Percentiles rank a stretch among this genome's conserved stretches.
phyloP scores from a whole-genome alignment of 2,329 filamentous ascomycete genomes.

The Onygena corvina region DNA sequence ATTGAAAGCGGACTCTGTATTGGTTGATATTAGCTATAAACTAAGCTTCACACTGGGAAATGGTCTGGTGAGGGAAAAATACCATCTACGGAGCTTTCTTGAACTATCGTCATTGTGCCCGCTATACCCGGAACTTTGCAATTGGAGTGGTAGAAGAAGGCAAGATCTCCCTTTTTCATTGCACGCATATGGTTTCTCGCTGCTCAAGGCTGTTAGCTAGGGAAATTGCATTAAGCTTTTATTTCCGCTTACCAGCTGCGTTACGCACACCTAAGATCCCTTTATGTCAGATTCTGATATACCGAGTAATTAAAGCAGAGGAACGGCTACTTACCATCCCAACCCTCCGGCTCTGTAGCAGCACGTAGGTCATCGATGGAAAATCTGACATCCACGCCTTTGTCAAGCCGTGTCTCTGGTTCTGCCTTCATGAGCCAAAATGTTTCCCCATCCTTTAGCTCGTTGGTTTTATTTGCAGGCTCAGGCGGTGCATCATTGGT shows the following conservation, averaged over 20 bases:
- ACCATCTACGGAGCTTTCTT: constrained; percentile 71
- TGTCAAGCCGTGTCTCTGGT: constrained; percentile 74
- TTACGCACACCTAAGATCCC: constrained; percentile 11
- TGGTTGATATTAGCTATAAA: not conserved
- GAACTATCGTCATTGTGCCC: constrained; percentile 78
- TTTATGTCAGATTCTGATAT: not conserved
- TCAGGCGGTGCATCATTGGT: constrained; percentile 3
- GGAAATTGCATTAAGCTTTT: not conserved
- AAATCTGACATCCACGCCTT: constrained; percentile 79
- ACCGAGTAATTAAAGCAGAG: not conserved
- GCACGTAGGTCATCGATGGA: constrained; percentile 79
- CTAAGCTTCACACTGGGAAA: not conserved
- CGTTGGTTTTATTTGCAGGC: not conserved
- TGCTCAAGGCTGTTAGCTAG: constrained; percentile 15
- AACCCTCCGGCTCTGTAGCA: constrained; percentile 66
- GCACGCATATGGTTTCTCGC: constrained; percentile 80
- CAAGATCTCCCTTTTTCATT: constrained; percentile 84
- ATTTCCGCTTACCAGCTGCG: constrained; percentile 10
- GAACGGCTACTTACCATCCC: constrained; percentile 57
- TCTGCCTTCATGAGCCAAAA: constrained; percentile 84
- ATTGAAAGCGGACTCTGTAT: constrained; percentile 56
- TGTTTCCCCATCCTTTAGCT: constrained; percentile 24
- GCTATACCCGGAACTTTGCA: constrained; percentile 81
- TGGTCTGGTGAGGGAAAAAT: constrained; percentile 15
- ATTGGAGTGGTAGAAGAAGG: constrained; percentile 96